A percentile compares a stretch with the other conserved stretches of the same genome.
Evolutionary conservation across 257 asterid genomes (phyloP).

Genomic region (Cynanchum wilfordii): DNA sequence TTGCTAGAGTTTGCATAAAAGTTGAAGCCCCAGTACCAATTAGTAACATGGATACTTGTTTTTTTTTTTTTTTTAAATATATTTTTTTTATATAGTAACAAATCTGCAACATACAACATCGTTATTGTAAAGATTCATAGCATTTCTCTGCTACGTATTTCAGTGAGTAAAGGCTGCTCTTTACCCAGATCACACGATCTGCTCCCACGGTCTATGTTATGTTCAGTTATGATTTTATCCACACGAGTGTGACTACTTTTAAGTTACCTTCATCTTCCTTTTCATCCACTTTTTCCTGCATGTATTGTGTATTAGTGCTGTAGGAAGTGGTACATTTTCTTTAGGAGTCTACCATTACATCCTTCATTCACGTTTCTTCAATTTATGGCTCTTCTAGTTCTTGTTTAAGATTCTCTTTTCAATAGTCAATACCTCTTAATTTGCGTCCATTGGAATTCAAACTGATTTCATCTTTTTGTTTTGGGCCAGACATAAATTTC

Average conservation of each 20-base stretch:
- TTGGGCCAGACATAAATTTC: too few species aligned
- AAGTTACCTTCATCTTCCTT: too few species aligned
- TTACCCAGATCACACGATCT: background rate
- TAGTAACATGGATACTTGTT: background rate
- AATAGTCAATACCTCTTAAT: background rate
- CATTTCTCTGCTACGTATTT: background rate
- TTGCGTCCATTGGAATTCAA: background rate
- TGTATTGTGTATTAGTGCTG: background rate
- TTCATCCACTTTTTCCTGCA: background rate
- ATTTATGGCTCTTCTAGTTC: background rate
- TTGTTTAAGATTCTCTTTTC: background rate
- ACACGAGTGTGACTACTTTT: background rate
- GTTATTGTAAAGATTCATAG: background rate
- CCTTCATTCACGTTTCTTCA: slow-evolving; percentile 1
- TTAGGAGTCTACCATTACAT: background rate
- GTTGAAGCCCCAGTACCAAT: background rate
- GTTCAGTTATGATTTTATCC: background rate
- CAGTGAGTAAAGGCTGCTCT: background rate
- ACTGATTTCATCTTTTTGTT: background rate
- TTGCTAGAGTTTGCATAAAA: background rate
- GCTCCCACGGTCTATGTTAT: too few species aligned
- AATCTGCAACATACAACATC: background rate
- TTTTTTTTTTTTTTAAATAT: background rate
- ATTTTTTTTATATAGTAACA: background rate
- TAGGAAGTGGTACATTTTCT: background rate